Evolutionary conservation across 2,329 filamentous ascomycete genomes (phyloP), one percentile per base, ranked within the genome.

Genomic region (Aspergillus tubingensis): DNA sequence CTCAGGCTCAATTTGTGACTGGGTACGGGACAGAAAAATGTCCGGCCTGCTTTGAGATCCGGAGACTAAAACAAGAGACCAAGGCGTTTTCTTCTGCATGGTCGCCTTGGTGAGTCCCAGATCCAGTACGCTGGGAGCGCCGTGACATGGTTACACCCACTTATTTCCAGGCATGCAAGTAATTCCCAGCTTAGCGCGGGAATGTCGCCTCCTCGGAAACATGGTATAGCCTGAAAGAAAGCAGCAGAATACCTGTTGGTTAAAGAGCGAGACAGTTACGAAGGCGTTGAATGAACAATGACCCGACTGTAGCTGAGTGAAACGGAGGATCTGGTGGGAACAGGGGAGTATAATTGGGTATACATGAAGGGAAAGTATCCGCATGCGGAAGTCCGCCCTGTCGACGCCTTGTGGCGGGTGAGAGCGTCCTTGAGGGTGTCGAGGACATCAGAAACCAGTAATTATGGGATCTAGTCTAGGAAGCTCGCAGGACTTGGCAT

Each of bases 401-500:
- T 15, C 8, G 15, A 27, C 11, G 47, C 23, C 25, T 44, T 11
- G 47, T 50, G n/a, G 47, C 15, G 25, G 25, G 23, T 15, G 13
- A 23, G 21, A 43, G n/a, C 17, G 17, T 44, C 41, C 13, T 44
- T 17, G 32, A 25, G 15, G 13, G 11, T 39, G 13, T 39, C 39
- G 5, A 27, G 30, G 30, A 25, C 25, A 55, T 30, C n/a, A 36
- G 32, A 36, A 36, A 13, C 11, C 32, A 36, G 32, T 36, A 36
- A 41, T n/a, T 8, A 27, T 55, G 53, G 32, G 41, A 44, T 30
- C 53, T 44, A 27, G 11, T 8, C n/a, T 39, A 11, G 11, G 15
- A 21, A 27, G 25, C 25, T 19, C 25, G 47, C 25, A 21, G n/a
- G 39, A 21, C 53, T 55, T 55, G 53, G 53, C 53, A 55, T 47